A percentile compares a stretch with the other conserved stretches of the same genome.
Conservation (phyloP, 2,329 filamentous ascomycete species). For the Calonectria pauciramosa region DNA sequence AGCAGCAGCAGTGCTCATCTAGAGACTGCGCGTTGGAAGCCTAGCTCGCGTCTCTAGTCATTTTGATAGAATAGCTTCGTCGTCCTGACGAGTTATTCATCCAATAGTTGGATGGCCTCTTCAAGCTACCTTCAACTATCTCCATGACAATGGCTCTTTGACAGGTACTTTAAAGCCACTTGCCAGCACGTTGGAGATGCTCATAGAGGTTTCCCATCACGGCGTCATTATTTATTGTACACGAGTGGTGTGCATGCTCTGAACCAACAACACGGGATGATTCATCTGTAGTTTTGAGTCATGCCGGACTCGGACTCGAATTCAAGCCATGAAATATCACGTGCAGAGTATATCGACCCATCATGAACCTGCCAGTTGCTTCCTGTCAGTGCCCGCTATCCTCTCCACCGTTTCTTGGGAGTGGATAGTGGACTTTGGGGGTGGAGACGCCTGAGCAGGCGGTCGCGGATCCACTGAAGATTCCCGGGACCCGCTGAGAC, state of each 20-base stretch:
- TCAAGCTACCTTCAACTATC: not conserved
- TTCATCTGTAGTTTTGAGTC: not conserved
- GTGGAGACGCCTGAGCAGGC: constrained; percentile 4
- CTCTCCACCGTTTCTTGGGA: constrained; percentile 2
- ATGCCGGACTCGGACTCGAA: not conserved
- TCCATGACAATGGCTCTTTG: not conserved
- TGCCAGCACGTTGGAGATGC: not conserved
- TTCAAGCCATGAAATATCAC: not conserved
- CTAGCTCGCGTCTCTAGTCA: not conserved
- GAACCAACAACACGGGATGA: not conserved
- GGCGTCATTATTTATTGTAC: not conserved
- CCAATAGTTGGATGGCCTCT: not conserved
- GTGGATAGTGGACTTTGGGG: constrained; percentile 14
- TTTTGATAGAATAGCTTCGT: not conserved
- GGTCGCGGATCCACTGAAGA: constrained; percentile 24
- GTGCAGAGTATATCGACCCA: not conserved
- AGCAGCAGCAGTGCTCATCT: not conserved
- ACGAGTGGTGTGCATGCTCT: not conserved
- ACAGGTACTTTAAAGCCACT: not conserved
- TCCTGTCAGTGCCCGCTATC: not conserved
- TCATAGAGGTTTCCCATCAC: not conserved
- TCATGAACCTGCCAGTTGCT: not conserved
- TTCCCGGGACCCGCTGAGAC: constrained; percentile 1
- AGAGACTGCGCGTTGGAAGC: not conserved
- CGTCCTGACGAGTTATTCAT: not conserved